Evolutionary conservation across 345 rosid genomes (phyloP).

Genomic region (Corchorus capsularis): DNA sequence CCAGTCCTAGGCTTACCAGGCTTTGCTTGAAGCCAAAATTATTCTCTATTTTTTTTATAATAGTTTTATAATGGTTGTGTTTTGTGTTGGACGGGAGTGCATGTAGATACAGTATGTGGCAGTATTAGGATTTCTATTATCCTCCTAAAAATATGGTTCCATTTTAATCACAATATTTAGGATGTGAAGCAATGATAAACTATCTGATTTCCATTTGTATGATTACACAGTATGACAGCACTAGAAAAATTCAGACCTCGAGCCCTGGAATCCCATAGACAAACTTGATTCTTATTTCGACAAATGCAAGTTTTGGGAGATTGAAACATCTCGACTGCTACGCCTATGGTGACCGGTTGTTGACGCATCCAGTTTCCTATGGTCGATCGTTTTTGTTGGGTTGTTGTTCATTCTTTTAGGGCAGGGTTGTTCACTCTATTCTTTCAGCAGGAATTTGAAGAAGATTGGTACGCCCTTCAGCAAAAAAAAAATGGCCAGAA

Average conservation of each 20-base stretch:
- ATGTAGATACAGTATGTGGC: conserved; percentile 9
- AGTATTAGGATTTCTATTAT: conserved; percentile 9
- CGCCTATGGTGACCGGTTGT: neutral
- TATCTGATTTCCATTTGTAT: neutral
- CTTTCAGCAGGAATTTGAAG: no score
- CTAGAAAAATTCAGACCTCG: neutral
- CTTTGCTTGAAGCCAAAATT: neutral
- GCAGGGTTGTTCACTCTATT: neutral
- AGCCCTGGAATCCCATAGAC: neutral
- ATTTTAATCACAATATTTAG: neutral
- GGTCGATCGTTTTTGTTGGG: neutral
- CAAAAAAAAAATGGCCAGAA: no score
- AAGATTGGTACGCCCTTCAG: no score
- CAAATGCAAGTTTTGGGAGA: neutral
- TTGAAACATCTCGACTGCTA: neutral
- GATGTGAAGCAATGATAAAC: neutral
- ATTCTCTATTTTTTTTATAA: conserved; percentile 2
- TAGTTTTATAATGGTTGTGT: neutral
- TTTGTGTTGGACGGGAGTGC: neutral
- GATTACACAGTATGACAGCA: neutral
- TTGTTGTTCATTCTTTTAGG: neutral
- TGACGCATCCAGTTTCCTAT: neutral
- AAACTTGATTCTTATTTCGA: neutral
- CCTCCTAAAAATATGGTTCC: conserved; percentile 9
- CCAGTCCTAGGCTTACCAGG: neutral